Evolutionary conservation across 2,329 filamentous ascomycete genomes (phyloP).

Genomic region (Colletotrichum spinosum): DNA sequence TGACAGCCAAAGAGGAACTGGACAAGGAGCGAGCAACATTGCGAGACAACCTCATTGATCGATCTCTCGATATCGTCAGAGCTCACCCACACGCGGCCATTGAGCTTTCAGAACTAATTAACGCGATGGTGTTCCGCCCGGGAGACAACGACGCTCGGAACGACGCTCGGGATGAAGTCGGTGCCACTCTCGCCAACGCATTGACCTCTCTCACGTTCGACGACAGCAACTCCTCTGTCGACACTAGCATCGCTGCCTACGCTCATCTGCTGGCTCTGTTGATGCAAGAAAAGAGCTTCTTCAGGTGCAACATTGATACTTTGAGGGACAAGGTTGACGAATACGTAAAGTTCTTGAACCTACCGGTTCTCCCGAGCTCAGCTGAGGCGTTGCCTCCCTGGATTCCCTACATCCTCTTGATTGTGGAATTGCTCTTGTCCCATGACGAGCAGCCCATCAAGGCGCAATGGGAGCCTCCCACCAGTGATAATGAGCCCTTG

Average conservation of each 20-base stretch:
- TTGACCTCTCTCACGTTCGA: conserved; percentile 76
- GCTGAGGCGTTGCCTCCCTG: conserved; percentile 86
- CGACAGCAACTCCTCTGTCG: conserved; percentile 71
- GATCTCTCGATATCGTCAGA: conserved; percentile 89
- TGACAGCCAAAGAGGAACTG: conserved; percentile 79
- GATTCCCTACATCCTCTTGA: conserved; percentile 90
- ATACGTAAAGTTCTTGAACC: conserved; percentile 82
- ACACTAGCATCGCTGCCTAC: conserved; percentile 81
- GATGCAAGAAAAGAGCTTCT: conserved; percentile 85
- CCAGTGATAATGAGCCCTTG: conserved; percentile 59
- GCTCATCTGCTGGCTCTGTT: conserved; percentile 91
- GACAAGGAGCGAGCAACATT: conserved; percentile 80
- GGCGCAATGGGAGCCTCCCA: conserved; percentile 75
- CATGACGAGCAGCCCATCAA: conserved; percentile 86
- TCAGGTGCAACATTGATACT: conserved; percentile 78
- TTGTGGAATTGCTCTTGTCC: conserved; percentile 90
- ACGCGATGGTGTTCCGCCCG: conserved; percentile 74
- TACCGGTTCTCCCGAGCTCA: conserved; percentile 51
- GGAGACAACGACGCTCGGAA: conserved; percentile 65
- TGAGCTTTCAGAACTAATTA: conserved; percentile 89
- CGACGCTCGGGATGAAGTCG: conserved; percentile 76
- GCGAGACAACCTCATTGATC: conserved; percentile 83
- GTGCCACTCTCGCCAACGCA: conserved; percentile 84
- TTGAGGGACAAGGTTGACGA: conserved; percentile 81
- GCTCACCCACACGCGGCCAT: conserved; percentile 90